Conservation (phyloP, 305 asterid species). For the Petunia hybrid region DNA sequence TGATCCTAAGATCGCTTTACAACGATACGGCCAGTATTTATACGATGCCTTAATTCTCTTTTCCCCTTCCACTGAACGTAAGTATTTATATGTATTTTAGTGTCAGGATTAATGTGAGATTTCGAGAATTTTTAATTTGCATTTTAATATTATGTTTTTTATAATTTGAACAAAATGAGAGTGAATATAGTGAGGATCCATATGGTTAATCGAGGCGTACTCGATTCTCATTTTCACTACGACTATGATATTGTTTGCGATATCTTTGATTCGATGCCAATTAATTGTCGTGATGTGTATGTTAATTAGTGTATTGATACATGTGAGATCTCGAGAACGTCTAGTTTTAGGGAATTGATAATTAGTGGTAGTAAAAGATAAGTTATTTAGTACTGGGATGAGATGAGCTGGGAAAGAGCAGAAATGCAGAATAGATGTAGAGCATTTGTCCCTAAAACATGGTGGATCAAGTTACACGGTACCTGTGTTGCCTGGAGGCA, state of each 20-base stretch:
- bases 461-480: no score
- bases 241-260: neutral
- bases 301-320: neutral
- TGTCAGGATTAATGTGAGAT: no score
- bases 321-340: neutral
- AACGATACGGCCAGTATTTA: conserved; percentile 73
- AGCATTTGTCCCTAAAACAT: no score
- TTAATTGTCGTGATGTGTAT: neutral
- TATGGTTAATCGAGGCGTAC: neutral
- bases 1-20: conserved; percentile 74
- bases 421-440: neutral
- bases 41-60: conserved; percentile 72
- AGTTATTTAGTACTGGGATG: neutral
- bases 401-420: neutral
- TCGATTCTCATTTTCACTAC: neutral
- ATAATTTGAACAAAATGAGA: no score
- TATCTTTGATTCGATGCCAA: neutral
- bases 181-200: neutral
- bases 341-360: neutral
- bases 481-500: no score
- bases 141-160: no score
- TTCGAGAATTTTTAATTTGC: no score
- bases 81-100: conserved; percentile 15
- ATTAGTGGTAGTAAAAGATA: neutral
- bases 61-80: conserved; percentile 70